phyloP scores from a whole-genome alignment of 805 yeast species.

The Pichia californica region DNA sequence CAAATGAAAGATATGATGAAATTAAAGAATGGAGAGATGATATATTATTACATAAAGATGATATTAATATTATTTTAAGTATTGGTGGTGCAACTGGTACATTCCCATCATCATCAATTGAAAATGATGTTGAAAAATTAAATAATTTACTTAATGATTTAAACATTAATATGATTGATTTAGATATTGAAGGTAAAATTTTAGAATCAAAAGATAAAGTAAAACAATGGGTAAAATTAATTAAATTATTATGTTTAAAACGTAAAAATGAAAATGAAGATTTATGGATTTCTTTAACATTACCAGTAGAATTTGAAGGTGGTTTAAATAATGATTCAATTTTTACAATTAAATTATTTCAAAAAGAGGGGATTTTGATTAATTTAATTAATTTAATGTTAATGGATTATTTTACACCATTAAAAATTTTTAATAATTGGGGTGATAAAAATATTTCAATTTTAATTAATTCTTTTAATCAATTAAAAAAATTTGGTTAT shows the following conservation, averaged over 20 bases:
- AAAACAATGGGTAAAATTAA: conserved; percentile 9
- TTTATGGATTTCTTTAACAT: conserved; percentile 19
- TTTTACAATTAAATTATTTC: conserved; percentile 14
- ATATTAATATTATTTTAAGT: conserved; percentile 21
- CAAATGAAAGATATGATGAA: conserved; percentile 21
- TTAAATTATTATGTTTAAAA: not conserved
- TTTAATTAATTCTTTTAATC: conserved; percentile 15
- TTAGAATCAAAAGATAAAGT: conserved; percentile 11
- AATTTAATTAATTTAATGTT: conserved; percentile 23
- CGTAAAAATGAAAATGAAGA: not conserved
- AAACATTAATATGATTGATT: conserved; percentile 21
- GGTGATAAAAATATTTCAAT: conserved; percentile 24
- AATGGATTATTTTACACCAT: conserved; percentile 28
- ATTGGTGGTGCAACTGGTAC: conserved; percentile 29
- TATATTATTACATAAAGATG: conserved; percentile 14
- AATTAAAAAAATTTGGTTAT: conserved; percentile 8
- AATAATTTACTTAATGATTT: conserved; percentile 12
- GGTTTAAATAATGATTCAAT: conserved; percentile 19
- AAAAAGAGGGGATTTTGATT: conserved; percentile 9
- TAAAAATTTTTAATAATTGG: conserved; percentile 22
- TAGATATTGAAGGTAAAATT: conserved; percentile 27
- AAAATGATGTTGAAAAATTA: conserved; percentile 15
- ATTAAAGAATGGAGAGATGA: conserved; percentile 23
- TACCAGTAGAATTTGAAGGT: conserved; percentile 25
- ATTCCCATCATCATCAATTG: conserved; percentile 18